Conservation (phyloP, 371 early-diverging fungal species). For the Mortierella sp. region DNA sequence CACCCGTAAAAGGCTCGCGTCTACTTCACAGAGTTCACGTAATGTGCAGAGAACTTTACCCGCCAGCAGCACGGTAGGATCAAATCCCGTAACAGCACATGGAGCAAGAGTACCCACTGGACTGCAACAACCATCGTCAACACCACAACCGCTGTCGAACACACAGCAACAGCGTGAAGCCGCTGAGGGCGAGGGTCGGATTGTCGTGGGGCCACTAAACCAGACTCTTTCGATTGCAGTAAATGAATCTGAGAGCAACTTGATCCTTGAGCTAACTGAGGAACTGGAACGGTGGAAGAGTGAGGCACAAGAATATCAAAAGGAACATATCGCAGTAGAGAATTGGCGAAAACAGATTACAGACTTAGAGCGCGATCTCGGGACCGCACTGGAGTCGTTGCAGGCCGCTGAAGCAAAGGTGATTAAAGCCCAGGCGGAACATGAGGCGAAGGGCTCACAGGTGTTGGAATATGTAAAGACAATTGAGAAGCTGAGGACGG, state of each 20-base stretch:
- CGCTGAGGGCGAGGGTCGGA: too few relatives aligned
- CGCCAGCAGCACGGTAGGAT: too few relatives aligned
- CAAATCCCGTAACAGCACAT: too few relatives aligned
- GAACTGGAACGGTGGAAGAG: slow-evolving; percentile 42
- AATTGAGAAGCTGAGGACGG: slow-evolving; percentile 17
- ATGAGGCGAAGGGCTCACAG: slow-evolving; percentile 2
- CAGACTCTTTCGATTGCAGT: background rate
- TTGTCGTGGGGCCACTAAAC: too few relatives aligned
- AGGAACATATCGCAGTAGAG: slow-evolving; percentile 21
- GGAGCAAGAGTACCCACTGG: too few relatives aligned
- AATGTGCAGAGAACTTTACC: too few relatives aligned
- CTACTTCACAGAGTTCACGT: too few relatives aligned
- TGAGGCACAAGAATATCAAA: slow-evolving; percentile 15
- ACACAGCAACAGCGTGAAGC: too few relatives aligned
- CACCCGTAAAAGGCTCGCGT: too few relatives aligned
- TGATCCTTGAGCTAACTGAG: slow-evolving; percentile 26
- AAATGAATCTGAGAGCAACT: slow-evolving; percentile 9
- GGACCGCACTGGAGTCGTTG: slow-evolving; percentile 36
- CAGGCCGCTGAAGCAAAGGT: slow-evolving; percentile 28
- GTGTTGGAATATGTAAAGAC: slow-evolving; percentile 7
- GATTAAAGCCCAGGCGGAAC: slow-evolving; percentile 15
- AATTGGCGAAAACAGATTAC: slow-evolving; percentile 35
- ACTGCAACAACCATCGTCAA: background rate
- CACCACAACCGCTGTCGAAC: too few relatives aligned
- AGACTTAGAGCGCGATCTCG: slow-evolving; percentile 42